Conservation (phyloP, 257 asterid genomes). For the Solanum medicagineum region DNA sequence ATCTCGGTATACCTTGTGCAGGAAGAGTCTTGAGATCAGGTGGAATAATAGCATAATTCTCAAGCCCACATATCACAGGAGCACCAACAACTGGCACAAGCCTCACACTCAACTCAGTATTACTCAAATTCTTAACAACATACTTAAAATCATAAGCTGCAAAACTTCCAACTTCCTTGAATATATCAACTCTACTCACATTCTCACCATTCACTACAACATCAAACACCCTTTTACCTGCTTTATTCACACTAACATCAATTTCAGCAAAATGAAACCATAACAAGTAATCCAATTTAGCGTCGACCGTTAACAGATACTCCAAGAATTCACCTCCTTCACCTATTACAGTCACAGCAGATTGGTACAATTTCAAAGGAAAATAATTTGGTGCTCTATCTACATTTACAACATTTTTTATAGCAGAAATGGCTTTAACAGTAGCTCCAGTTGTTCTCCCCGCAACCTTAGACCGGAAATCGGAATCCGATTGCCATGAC, state of each 20-base stretch:
- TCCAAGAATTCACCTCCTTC: slow-evolving; percentile 50
- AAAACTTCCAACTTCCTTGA: slow-evolving; percentile 65
- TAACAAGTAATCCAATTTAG: slow-evolving; percentile 76
- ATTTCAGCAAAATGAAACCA: slow-evolving; percentile 94
- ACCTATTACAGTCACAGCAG: slow-evolving; percentile 45
- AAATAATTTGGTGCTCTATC: slow-evolving; percentile 63
- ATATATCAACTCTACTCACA: slow-evolving; percentile 70
- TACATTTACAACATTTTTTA: slow-evolving; percentile 25
- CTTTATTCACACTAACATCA: slow-evolving; percentile 60
- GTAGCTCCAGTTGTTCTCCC: slow-evolving; percentile 20
- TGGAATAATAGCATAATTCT: slow-evolving; percentile 89
- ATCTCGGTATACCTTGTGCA: slow-evolving; percentile 44
- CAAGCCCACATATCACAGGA: slow-evolving; percentile 83
- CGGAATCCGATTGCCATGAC: slow-evolving; percentile 67
- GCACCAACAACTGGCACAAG: slow-evolving; percentile 57
- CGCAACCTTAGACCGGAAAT: slow-evolving; percentile 14
- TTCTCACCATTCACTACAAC: slow-evolving; percentile 58
- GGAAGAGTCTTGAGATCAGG: slow-evolving; percentile 64
- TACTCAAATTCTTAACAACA: slow-evolving; percentile 75
- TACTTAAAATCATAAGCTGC: slow-evolving; percentile 67
- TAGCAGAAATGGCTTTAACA: slow-evolving; percentile 55
- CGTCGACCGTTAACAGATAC: slow-evolving; percentile 60
- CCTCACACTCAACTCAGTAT: slow-evolving; percentile 45
- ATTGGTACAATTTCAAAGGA: slow-evolving; percentile 64
- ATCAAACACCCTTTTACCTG: slow-evolving; percentile 85